A percentile compares a stretch with the other conserved stretches of the same genome.
Evolutionary conservation across 331 rosid species (phyloP).

Genomic region (Prunus yedoensis): DNA sequence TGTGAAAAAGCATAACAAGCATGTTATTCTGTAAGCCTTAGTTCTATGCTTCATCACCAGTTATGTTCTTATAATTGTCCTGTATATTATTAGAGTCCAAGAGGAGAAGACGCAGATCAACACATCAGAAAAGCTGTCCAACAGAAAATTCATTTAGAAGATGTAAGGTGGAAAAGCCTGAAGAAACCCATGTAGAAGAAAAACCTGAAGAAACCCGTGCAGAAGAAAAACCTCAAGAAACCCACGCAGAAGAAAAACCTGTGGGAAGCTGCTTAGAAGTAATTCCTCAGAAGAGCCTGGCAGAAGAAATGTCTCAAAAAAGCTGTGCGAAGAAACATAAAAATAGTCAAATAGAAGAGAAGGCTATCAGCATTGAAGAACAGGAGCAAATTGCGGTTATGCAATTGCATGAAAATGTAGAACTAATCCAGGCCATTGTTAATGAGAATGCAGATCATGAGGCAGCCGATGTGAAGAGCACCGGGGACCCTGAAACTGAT

Average conservation of each 20-base stretch:
- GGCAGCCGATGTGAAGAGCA: conserved; percentile 30
- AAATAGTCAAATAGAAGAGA: conserved; percentile 10
- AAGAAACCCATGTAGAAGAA: conserved; percentile 30
- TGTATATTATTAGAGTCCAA: conserved; percentile 31
- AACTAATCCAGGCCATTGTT: conserved; percentile 50
- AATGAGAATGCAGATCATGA: conserved; percentile 45
- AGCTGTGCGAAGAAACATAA: conserved; percentile 22
- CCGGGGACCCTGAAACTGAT: conserved; percentile 38
- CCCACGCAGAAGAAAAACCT: conserved; percentile 31
- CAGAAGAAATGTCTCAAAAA: conserved; percentile 32
- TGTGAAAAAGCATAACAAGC: neutral
- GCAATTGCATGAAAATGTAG: conserved; percentile 64
- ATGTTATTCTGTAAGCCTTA: neutral
- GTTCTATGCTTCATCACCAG: neutral
- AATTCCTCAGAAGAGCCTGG: conserved; percentile 29
- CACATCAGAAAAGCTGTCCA: conserved; percentile 26
- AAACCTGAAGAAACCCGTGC: conserved; percentile 28
- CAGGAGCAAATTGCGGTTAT: conserved; percentile 43
- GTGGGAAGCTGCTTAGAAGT: conserved; percentile 22
- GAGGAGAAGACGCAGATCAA: conserved; percentile 28
- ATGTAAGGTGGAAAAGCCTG: conserved; percentile 23
- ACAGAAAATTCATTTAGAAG: conserved; percentile 7
- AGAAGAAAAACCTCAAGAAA: conserved; percentile 31
- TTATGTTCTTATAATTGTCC: neutral
- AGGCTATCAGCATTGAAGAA: conserved; percentile 30